Conservation (phyloP, 192 early-diverging fungal genomes). For the Backusella mclennaniae region DNA sequence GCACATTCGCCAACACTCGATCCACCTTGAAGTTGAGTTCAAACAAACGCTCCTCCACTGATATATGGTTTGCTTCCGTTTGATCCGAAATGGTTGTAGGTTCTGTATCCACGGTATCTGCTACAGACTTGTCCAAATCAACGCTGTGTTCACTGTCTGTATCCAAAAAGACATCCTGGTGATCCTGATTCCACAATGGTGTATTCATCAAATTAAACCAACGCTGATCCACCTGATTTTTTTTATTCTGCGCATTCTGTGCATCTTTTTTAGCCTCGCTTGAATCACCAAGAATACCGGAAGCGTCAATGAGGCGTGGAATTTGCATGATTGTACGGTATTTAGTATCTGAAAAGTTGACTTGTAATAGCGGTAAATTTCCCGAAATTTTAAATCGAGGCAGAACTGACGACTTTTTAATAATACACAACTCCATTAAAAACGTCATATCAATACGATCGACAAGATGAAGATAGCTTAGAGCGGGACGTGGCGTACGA, state of each 20-base stretch:
- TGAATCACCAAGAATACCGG: constrained; percentile 26
- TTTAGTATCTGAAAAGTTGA: constrained; percentile 93
- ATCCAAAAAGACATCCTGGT: constrained; percentile 24
- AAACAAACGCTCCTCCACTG: constrained; percentile 44
- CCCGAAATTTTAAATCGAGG: constrained; percentile 77
- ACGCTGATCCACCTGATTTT: constrained; percentile 12
- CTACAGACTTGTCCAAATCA: constrained; percentile 46
- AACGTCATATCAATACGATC: constrained; percentile 87
- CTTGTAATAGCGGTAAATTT: constrained; percentile 75
- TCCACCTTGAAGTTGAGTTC: constrained; percentile 67
- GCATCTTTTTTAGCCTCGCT: background rate
- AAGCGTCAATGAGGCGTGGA: constrained; percentile 61
- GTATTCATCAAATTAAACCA: constrained; percentile 19
- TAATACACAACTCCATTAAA: constrained; percentile 79
- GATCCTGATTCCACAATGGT: constrained; percentile 18
- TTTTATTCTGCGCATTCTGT: background rate
- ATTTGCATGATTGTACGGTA: constrained; percentile 82
- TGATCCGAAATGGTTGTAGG: background rate
- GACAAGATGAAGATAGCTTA: constrained; percentile 72
- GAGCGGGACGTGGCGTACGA: constrained; percentile 47
- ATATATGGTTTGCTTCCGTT: background rate
- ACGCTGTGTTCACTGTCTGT: constrained; percentile 35
- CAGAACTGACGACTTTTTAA: constrained; percentile 72
- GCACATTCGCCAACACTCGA: constrained; percentile 65
- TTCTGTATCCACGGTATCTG: constrained; percentile 53